A percentile compares a stretch with the other conserved stretches of the same genome.
These are phyloP conservation scores for Inonotus obliquus DNA, from an alignment of 1,284 basidiomycete species.

Conservation along the genomic window DNA sequence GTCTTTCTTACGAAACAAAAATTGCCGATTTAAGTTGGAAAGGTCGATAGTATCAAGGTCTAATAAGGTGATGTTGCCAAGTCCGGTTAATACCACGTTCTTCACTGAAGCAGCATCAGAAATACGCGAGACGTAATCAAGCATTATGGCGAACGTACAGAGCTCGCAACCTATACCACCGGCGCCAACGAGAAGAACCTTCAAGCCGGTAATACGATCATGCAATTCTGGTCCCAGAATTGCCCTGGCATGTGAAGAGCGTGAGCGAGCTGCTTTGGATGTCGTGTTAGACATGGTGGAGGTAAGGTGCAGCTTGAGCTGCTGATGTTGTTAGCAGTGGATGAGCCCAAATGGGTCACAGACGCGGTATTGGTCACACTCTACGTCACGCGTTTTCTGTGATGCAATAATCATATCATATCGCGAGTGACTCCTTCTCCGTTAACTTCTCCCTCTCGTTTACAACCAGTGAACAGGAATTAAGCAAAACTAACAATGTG, in stretches of 20 bases:
- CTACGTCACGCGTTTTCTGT: conserved; percentile 10
- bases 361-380: conserved; percentile 5
- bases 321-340: neutral
- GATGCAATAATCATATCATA: neutral
- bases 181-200: conserved; percentile 89
- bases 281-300: neutral
- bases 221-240: conserved; percentile 74
- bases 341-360: neutral
- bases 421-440: too few species aligned
- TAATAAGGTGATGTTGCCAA: conserved; percentile 87
- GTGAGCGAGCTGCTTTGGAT: conserved; percentile 6
- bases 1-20: conserved; percentile 96
- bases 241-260: conserved; percentile 52
- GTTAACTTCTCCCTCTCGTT: too few species aligned
- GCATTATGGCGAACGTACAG: conserved; percentile 45
- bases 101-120: conserved; percentile 60
- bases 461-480: neutral
- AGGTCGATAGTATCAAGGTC: conserved; percentile 99
- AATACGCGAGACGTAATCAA: neutral
- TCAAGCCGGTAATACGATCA: conserved; percentile 55
- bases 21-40: conserved; percentile 97
- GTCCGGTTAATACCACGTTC: conserved; percentile 91
- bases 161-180: conserved; percentile 98
- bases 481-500: neutral
- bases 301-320: neutral